phyloP scores from a whole-genome alignment of 1,139 yeast genomes.

The Protomyces inundatus region DNA sequence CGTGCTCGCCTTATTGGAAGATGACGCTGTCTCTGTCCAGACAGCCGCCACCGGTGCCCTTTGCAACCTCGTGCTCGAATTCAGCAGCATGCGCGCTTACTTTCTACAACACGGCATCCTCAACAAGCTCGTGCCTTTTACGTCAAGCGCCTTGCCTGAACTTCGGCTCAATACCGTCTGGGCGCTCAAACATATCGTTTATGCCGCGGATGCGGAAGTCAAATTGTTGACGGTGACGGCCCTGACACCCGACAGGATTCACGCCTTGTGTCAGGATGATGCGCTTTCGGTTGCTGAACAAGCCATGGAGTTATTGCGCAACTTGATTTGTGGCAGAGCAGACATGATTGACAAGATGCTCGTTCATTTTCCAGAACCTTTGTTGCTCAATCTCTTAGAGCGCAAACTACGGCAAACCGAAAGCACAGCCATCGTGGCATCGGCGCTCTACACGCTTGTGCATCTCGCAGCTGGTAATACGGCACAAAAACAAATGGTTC shows the following conservation, averaged over 20 bases:
- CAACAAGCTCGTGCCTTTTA: slow-evolving; percentile 44
- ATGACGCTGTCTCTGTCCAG: slow-evolving; percentile 41
- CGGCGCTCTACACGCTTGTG: slow-evolving; percentile 52
- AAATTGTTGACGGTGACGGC: slow-evolving; percentile 40
- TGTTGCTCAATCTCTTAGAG: neutral
- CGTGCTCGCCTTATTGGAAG: slow-evolving; percentile 44
- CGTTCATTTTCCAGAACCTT: neutral
- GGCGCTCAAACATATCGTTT: slow-evolving; percentile 54
- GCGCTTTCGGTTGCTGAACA: slow-evolving; percentile 57
- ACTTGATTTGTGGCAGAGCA: slow-evolving; percentile 63
- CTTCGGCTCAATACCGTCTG: slow-evolving; percentile 50
- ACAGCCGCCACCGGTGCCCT: slow-evolving; percentile 62
- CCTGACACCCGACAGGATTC: slow-evolving; percentile 50
- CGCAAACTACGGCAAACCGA: slow-evolving; percentile 37
- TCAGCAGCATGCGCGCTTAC: slow-evolving; percentile 59
- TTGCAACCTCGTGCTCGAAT: slow-evolving; percentile 74
- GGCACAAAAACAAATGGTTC: slow-evolving; percentile 46
- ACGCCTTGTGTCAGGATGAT: slow-evolving; percentile 49
- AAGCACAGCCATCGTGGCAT: slow-evolving; percentile 42
- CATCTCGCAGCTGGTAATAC: slow-evolving; percentile 56
- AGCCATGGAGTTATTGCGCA: slow-evolving; percentile 67
- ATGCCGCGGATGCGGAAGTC: slow-evolving; percentile 42
- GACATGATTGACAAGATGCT: slow-evolving; percentile 38
- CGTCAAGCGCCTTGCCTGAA: slow-evolving; percentile 38
- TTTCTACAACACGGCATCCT: slow-evolving; percentile 56